A percentile compares a stretch with the other conserved stretches of the same genome.
phyloP scores from a whole-genome alignment of 164 flowering plant species.

The Vitis amurensis region DNA sequence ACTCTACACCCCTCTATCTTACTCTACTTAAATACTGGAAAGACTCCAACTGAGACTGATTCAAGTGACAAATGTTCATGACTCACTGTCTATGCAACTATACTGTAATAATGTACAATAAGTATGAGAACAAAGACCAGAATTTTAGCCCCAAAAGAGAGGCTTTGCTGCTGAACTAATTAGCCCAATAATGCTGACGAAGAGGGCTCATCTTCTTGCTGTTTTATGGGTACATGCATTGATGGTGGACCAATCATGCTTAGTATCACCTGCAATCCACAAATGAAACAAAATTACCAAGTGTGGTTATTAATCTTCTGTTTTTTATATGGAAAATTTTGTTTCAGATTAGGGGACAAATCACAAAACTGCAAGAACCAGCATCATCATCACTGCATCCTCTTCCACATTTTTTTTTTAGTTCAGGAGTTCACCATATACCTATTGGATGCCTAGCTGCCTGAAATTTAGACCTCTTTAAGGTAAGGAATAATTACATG shows the following conservation, averaged over 20 bases:
- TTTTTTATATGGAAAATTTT: not conserved
- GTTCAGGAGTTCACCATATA: not conserved
- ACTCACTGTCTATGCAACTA: too few relatives aligned
- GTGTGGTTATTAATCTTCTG: not conserved
- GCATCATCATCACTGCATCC: too few relatives aligned
- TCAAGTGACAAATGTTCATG: too few relatives aligned
- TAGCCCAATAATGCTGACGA: constrained; percentile 19
- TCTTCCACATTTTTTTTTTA: too few relatives aligned
- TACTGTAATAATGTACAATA: too few relatives aligned
- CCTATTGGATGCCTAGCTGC: not conserved
- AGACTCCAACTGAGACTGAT: too few relatives aligned
- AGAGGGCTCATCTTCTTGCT: constrained; percentile 23
- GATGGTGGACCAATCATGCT: constrained; percentile 85
- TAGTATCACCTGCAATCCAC: constrained; percentile 57
- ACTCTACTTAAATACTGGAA: too few relatives aligned
- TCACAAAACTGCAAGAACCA: too few relatives aligned
- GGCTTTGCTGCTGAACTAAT: not conserved
- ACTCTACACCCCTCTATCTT: too few relatives aligned
- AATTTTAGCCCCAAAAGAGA: too few relatives aligned
- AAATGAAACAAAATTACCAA: not conserved
- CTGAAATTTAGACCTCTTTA: too few relatives aligned
- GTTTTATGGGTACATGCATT: constrained; percentile 22
- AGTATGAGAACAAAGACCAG: too few relatives aligned
- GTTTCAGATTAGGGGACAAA: not conserved
- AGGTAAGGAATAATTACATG: not conserved